A percentile compares a stretch with the other conserved stretches of the same genome.
Conservation (phyloP, 805 yeast genomes). For the Wickerhamiella nectarea region DNA sequence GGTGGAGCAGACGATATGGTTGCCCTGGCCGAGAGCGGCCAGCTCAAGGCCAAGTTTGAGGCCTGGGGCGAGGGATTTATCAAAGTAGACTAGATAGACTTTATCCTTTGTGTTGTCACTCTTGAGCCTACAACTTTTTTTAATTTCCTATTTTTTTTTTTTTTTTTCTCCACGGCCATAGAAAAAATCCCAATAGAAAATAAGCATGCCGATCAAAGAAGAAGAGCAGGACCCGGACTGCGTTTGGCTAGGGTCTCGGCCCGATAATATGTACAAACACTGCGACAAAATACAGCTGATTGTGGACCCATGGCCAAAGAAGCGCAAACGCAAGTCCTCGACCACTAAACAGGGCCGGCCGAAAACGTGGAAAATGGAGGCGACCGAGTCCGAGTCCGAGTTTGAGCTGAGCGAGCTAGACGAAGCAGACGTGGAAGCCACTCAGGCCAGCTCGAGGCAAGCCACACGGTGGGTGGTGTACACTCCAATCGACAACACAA, state of each 20-base stretch:
- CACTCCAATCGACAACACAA: neutral
- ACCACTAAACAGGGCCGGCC: constrained; percentile 6
- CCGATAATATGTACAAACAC: neutral
- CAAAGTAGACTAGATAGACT: constrained; percentile 11
- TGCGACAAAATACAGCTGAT: neutral
- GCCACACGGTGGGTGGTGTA: constrained; percentile 5
- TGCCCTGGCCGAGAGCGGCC: constrained; percentile 43
- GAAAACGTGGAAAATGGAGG: neutral
- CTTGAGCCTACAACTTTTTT: no score
- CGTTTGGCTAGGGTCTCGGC: constrained; percentile 1
- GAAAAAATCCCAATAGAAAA: neutral
- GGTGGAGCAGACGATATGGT: constrained; percentile 85
- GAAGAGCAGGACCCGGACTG: neutral
- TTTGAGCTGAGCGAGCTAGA: constrained; percentile 3
- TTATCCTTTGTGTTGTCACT: neutral
- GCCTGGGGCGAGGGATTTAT: constrained; percentile 36
- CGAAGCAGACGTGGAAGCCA: neutral
- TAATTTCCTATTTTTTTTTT: no score
- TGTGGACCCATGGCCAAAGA: neutral
- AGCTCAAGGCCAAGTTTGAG: constrained; percentile 37
- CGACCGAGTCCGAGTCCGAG: neutral
- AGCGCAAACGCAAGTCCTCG: neutral
- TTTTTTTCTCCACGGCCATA: neutral
- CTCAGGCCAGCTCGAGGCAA: neutral
- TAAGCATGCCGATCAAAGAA: neutral